Evolutionary conservation across 2,329 filamentous ascomycete genomes (phyloP), one percentile per base, ranked within the genome.

Genomic region (Calonectria pauciramosa): DNA sequence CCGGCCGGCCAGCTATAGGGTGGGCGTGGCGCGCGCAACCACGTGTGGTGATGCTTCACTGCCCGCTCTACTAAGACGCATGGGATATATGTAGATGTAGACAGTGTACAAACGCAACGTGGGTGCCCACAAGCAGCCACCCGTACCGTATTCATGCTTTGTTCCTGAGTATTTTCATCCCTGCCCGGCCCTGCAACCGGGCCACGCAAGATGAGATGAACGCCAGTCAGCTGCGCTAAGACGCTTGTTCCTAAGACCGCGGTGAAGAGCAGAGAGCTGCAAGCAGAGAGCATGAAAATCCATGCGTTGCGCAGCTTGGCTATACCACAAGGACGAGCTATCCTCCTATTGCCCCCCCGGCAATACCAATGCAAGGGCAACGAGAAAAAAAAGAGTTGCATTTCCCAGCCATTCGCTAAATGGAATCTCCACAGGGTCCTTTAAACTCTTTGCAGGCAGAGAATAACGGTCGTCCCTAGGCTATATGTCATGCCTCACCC

Each of bases 141-240:
- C 34, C 28, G 18, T n/a, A 34, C 34, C 16, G n/a, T n/a, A 34
- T 60, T 23, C n/a, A 63, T 63, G 56, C 56, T 11, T 63, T 38
- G 56, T 63, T 38, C 56, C 60, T 65, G 60, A 44, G 18, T 32
- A 18, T 14, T 65, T 34, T 28, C 26, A 44, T 63, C 38, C 60
- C 26, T 65, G 41, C 26, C 13, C 7, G 2, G 14, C 51, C 30
- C 10, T n/a, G 38, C 13, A 49, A 65, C n/a, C 60, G 13, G 41
- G 41, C 16, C 60, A 65, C 30, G 38, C 38, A 65, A 65, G 38
- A 65, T 65, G 60, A 65, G 60, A 65, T 34, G 60, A 65, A 65
- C 60, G 16, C 38, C 60, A 65, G 60, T 65, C 34, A 44, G 60
- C 60, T 34, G 60, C 60, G 44, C 38, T 47, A 34, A 65, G 60